Evolutionary conservation across 1,284 basidiomycete genomes (phyloP), one percentile per base, ranked within the genome.

Genomic region (Ustilago shanxiensis): DNA sequence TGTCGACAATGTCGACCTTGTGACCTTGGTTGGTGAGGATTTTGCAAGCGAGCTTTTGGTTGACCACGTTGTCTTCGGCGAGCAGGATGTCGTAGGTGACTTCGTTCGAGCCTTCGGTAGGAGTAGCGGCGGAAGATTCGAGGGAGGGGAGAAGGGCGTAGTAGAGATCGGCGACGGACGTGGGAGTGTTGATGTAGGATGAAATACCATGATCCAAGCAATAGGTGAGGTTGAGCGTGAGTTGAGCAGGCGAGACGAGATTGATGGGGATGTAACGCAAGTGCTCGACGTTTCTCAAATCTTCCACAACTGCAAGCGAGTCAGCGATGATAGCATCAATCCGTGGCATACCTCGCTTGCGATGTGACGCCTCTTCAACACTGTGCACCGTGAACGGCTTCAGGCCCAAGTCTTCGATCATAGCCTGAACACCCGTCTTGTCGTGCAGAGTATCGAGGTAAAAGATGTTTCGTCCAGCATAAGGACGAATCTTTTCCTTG

Each of bases 251-350:
- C 9, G 93, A 92, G 45, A 99, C 90, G n/a, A 99, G 90, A 18
- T 98, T 95, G 77, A 98, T 93, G 1, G 97, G 97, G 74, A 99
- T 97, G 86, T 98, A 98, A 57, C 96, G 90, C 64, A 99, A 88
- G 85, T 98, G 94, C 85, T 99, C 97, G 77, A 94, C 91, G 82
- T 96, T 95, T 60, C 96, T 90, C 76, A 99, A 89, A 80, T 90
- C 91, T 83, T 97, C 93, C 86, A 96, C 95, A 76, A 94, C 91
- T 47, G 87, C 88, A 56, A 96, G 88, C 54, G 93, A 93, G 87
- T 99, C 96, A 28, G 96, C 93, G 39, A 98, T 92, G 80, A 99
- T 96, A 11, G 95, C 95, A 86, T 99, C 97, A 82, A 98, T 93
- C 85, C 94, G 92, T 3, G 93, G 93, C 81, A 93, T 93, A 35